phyloP scores from a whole-genome alignment of 805 yeast genomes.

The Ogataea polymorpha region DNA sequence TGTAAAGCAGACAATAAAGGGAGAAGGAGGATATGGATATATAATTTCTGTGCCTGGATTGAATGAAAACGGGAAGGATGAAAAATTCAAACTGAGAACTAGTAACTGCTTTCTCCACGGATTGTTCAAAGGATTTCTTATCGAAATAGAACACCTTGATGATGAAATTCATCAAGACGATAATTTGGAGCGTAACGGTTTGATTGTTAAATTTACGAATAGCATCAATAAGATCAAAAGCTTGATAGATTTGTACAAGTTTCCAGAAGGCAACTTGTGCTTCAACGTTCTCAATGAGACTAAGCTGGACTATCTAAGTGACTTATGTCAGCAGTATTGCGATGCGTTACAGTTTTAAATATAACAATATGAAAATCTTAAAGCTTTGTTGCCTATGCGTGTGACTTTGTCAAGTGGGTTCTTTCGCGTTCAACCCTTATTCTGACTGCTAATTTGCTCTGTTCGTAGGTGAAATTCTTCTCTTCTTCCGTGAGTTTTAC shows the following conservation, averaged over 20 bases:
- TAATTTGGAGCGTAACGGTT: slow-evolving; percentile 21
- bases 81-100: slow-evolving; percentile 53
- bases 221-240: slow-evolving; percentile 34
- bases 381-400: slow-evolving; percentile 4
- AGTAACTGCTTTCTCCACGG: slow-evolving; percentile 77
- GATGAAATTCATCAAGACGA: slow-evolving; percentile 18
- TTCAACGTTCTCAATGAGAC: slow-evolving; percentile 37
- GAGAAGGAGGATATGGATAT: slow-evolving; percentile 72
- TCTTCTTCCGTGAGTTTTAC: slow-evolving; percentile 26
- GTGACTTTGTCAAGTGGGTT: slow-evolving; percentile 7
- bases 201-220: slow-evolving; percentile 32
- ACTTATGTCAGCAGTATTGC: slow-evolving; percentile 39
- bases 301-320: slow-evolving; percentile 35
- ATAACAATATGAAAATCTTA: not conserved
- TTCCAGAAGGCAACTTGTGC: slow-evolving; percentile 36
- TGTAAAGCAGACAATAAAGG: slow-evolving; percentile 63
- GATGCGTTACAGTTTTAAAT: slow-evolving; percentile 36
- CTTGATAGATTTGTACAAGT: slow-evolving; percentile 31
- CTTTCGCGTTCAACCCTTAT: slow-evolving; percentile 35
- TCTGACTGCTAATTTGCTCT: slow-evolving; percentile 33
- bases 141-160: slow-evolving; percentile 51
- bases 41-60: slow-evolving; percentile 40
- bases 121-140: slow-evolving; percentile 62
- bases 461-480: slow-evolving; percentile 27
- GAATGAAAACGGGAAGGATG: slow-evolving; percentile 26